Percentiles rank a stretch among this genome's conserved stretches.
phyloP scores from a whole-genome alignment of 2,329 filamentous ascomycete genomes.

The Neonectria neomacrospora region DNA sequence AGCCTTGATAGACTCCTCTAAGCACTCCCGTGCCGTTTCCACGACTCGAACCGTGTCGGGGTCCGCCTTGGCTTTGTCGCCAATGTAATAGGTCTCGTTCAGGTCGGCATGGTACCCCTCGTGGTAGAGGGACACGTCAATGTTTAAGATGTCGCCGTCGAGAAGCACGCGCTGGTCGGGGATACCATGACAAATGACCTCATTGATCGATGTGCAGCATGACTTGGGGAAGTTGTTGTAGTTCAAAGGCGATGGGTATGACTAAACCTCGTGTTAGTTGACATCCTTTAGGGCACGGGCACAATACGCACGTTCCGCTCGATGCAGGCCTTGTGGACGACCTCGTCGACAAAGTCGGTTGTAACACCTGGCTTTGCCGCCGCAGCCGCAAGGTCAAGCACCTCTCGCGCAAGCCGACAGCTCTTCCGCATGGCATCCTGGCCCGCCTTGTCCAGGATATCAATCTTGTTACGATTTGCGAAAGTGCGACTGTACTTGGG shows the following conservation, averaged over 20 bases:
- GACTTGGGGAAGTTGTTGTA: slow-evolving; percentile 98
- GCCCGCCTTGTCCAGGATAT: slow-evolving; percentile 80
- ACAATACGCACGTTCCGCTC: slow-evolving; percentile 81
- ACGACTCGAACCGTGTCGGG: slow-evolving; percentile 90
- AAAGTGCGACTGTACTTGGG: slow-evolving; percentile 70
- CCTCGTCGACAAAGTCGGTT: slow-evolving; percentile 93
- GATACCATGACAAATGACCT: slow-evolving; percentile 98
- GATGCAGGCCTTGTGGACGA: slow-evolving; percentile 94
- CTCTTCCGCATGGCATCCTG: slow-evolving; percentile 94
- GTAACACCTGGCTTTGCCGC: slow-evolving; percentile 91
- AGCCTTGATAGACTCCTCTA: slow-evolving; percentile 89
- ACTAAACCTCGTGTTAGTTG: slow-evolving; percentile 61
- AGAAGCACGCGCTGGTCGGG: slow-evolving; percentile 87
- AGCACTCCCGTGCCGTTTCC: slow-evolving; percentile 87
- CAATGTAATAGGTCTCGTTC: slow-evolving; percentile 99
- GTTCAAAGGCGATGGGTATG: slow-evolving; percentile 94
- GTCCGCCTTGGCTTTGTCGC: slow-evolving; percentile 84
- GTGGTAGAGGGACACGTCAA: slow-evolving; percentile 95
- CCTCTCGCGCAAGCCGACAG: slow-evolving; percentile 86
- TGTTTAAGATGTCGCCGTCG: slow-evolving; percentile 96
- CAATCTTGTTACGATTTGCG: slow-evolving; percentile 81
- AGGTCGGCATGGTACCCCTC: slow-evolving; percentile 95
- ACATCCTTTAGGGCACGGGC: slow-evolving; percentile 11
- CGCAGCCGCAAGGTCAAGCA: slow-evolving; percentile 89
- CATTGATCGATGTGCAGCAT: slow-evolving; percentile 94